Evolutionary conservation across 129 eudicot species (phyloP).

Genomic region (carrot (Daucus carota)): DH1_v3.0 NC_030382.2:39902001-39902500

Average conservation of each 20-base stretch:
- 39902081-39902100: slow-evolving; percentile 96
- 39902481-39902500: slow-evolving; percentile 82
- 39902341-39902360: slow-evolving; percentile 87
- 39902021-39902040: not conserved
- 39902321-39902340: slow-evolving; percentile 92
- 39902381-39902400: slow-evolving; percentile 13
- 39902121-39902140: slow-evolving; percentile 81
- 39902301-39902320: slow-evolving; percentile 67
- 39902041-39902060: not conserved
- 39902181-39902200: slow-evolving; percentile 9
- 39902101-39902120: slow-evolving; percentile 84
- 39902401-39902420: not conserved
- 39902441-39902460: slow-evolving; percentile 13
- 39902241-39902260: not conserved
- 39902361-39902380: slow-evolving; percentile 98
- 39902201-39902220: not conserved
- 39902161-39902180: slow-evolving; percentile 71
- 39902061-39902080: slow-evolving; percentile 8
- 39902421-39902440: not conserved
- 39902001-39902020: not conserved
- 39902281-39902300: slow-evolving; percentile 76
- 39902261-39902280: slow-evolving; percentile 66
- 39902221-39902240: not conserved
- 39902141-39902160: slow-evolving; percentile 78
- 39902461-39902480: slow-evolving; percentile 89